These are phyloP conservation scores for Penicillium steckii DNA, from an alignment of 495 filamentous ascomycete genomes.

Conservation along the genomic window DNA sequence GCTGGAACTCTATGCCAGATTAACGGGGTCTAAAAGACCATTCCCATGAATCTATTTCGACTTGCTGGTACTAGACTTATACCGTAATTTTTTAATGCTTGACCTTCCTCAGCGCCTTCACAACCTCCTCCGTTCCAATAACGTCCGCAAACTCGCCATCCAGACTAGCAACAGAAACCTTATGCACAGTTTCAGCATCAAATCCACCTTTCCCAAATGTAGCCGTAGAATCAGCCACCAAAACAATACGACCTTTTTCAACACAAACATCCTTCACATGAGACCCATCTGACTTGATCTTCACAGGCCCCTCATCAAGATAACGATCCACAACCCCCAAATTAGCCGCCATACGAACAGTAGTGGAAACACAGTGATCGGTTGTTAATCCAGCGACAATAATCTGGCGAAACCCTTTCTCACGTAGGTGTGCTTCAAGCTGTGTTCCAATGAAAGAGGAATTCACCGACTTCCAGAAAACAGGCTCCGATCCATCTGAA, in stretches of 20 bases:
- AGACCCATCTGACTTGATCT: conserved; percentile 20
- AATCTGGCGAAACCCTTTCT: conserved; percentile 35
- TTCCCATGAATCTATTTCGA: no score
- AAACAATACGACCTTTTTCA: conserved; percentile 40
- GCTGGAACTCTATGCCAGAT: no score
- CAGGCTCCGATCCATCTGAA: conserved; percentile 38
- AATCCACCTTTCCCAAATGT: conserved; percentile 43
- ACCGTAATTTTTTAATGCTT: no score
- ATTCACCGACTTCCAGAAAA: conserved; percentile 49
- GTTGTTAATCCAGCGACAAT: conserved; percentile 46
- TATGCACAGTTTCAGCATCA: conserved; percentile 48
- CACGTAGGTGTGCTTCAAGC: conserved; percentile 38
- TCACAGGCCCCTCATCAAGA: conserved; percentile 13
- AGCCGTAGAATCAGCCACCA: conserved; percentile 49
- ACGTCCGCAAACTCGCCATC: conserved; percentile 49
- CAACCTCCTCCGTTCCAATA: conserved; percentile 35
- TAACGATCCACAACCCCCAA: conserved; percentile 41
- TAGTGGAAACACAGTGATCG: conserved; percentile 53
- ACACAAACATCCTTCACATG: conserved; percentile 20
- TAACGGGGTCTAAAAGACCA: no score
- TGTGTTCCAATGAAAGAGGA: conserved; percentile 48
- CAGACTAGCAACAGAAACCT: conserved; percentile 46
- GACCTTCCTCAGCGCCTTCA: conserved; percentile 21
- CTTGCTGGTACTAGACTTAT: no score
- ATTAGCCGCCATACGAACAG: conserved; percentile 50